These are phyloP conservation scores for Puccinellia tenuiflora DNA, from an alignment of 176 grass and related monocot species.

Conservation along the genomic window DNA sequence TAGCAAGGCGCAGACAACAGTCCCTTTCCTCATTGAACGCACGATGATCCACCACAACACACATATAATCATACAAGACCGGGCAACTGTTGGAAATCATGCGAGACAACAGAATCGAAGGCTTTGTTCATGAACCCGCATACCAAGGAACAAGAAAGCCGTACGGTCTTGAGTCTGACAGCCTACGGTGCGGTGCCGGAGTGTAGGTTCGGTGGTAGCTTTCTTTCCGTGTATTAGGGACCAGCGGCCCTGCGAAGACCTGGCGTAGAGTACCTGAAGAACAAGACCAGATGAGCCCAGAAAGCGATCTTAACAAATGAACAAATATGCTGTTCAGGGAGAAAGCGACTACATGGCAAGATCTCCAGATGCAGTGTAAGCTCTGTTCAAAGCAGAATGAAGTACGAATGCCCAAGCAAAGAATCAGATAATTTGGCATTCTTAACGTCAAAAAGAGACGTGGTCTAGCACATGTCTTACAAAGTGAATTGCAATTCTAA, in stretches of 20 bases:
- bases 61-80: slow-evolving; percentile 23
- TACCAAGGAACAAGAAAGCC: slow-evolving; percentile 24
- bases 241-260: slow-evolving; percentile 21
- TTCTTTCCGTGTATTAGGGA: slow-evolving; percentile 42
- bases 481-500: too few relatives aligned
- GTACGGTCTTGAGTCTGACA: slow-evolving; percentile 18
- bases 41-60: slow-evolving; percentile 33
- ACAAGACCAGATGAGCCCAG: slow-evolving; percentile 18
- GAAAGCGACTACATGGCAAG: slow-evolving; percentile 27
- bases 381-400: slow-evolving; percentile 4
- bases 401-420: slow-evolving; percentile 16
- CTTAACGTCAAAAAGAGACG: background rate
- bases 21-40: slow-evolving; percentile 46
- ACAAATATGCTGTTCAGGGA: slow-evolving; percentile 25
- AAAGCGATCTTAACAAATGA: slow-evolving; percentile 33
- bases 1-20: slow-evolving; percentile 26
- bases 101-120: slow-evolving; percentile 14
- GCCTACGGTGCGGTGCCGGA: slow-evolving; percentile 3
- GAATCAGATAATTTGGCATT: slow-evolving; percentile 16
- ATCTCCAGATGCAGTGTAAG: slow-evolving; percentile 14
- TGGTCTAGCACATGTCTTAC: too few relatives aligned
- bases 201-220: slow-evolving; percentile 33
- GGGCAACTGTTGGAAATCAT: slow-evolving; percentile 18
- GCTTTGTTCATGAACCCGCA: slow-evolving; percentile 32
- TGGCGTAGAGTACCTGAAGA: slow-evolving; percentile 11